phyloP scores from a whole-genome alignment of 441 rosid genomes.

The Jatropha multifida region DNA sequence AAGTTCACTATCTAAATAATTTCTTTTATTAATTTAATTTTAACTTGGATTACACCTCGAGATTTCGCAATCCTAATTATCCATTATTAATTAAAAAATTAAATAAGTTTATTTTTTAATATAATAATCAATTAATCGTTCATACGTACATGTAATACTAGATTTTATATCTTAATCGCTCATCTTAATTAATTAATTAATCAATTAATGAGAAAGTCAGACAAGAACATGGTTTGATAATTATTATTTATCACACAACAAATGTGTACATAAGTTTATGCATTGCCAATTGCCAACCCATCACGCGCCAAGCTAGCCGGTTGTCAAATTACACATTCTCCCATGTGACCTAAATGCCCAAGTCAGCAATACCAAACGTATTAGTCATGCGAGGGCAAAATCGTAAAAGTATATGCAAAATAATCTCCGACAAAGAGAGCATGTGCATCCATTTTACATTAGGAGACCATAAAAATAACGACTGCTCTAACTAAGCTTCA shows the following conservation, averaged over 20 bases:
- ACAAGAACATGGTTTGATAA: neutral
- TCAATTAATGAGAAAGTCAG: neutral
- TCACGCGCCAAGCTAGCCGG: slow-evolving; percentile 59
- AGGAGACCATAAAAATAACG: no score
- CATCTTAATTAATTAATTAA: no score
- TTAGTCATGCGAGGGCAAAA: neutral
- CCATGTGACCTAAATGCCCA: slow-evolving; percentile 11
- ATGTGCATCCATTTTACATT: slow-evolving; percentile 42
- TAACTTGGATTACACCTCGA: no score
- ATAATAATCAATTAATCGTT: no score
- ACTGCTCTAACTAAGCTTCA: no score
- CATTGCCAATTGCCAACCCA: slow-evolving; percentile 47
- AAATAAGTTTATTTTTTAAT: no score
- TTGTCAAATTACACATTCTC: slow-evolving; percentile 30
- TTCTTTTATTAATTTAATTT: no score
- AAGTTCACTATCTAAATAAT: no score
- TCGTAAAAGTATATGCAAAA: slow-evolving; percentile 12
- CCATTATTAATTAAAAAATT: no score
- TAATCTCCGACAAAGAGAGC: slow-evolving; percentile 12
- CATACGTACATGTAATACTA: neutral
- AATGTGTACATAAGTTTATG: neutral
- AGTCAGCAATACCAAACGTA: neutral
- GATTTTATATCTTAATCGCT: neutral
- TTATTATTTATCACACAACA: no score
- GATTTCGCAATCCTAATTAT: no score